These are phyloP conservation scores for Chaetomium tenue DNA, from an alignment of 495 filamentous ascomycete genomes.

Conservation along the genomic window DNA sequence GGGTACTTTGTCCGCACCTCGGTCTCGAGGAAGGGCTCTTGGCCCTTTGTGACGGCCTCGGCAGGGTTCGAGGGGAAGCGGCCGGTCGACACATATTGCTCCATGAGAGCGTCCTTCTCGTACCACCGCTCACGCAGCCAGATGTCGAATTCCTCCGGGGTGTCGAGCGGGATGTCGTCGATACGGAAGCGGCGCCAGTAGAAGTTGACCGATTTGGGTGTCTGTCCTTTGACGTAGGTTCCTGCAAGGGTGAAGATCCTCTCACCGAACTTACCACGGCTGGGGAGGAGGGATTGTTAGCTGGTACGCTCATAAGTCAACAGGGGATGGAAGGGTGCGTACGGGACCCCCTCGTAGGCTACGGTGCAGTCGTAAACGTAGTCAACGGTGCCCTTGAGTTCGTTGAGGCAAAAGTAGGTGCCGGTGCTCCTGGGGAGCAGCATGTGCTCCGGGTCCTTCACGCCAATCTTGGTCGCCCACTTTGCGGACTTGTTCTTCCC, in stretches of 20 bases:
- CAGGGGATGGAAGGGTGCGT: constrained; percentile 35
- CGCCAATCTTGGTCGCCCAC: constrained; percentile 67
- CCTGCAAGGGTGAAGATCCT: constrained; percentile 70
- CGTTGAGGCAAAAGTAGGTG: constrained; percentile 68
- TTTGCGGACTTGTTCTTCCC: constrained; percentile 59
- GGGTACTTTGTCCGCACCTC: constrained; percentile 46
- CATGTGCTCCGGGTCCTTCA: constrained; percentile 64
- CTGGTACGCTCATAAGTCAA: neutral
- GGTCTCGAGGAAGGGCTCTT: constrained; percentile 46
- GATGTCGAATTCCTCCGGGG: constrained; percentile 60
- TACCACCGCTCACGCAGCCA: constrained; percentile 76
- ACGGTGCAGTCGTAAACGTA: constrained; percentile 86
- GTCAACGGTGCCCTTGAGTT: constrained; percentile 67
- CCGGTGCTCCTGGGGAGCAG: constrained; percentile 76
- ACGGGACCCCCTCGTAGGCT: constrained; percentile 79
- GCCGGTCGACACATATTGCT: constrained; percentile 65
- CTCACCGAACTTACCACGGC: constrained; percentile 69
- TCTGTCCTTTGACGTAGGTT: constrained; percentile 72
- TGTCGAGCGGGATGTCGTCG: constrained; percentile 63
- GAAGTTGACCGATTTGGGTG: constrained; percentile 82
- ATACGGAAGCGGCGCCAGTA: constrained; percentile 74
- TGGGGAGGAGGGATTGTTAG: constrained; percentile 32
- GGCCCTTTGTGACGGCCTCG: constrained; percentile 34
- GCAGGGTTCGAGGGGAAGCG: constrained; percentile 57
- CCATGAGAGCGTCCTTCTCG: constrained; percentile 76